phyloP scores from a whole-genome alignment of 1,284 basidiomycete species.

The Vanrija pseudolonga region DNA sequence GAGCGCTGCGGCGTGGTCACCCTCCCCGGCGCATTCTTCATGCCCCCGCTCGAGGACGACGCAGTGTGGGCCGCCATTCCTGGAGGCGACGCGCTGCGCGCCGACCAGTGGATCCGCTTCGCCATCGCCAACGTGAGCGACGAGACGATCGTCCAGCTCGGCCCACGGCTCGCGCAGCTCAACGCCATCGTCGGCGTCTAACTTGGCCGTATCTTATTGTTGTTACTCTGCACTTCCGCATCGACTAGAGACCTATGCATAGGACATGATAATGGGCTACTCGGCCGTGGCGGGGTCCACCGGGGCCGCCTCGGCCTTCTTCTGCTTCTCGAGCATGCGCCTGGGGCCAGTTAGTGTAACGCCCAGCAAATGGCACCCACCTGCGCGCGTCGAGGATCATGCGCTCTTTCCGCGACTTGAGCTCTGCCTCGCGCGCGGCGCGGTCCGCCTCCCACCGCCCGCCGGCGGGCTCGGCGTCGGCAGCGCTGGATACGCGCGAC shows the following conservation, averaged over 20 bases:
- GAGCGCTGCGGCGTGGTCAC: conserved; percentile 62
- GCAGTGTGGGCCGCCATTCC: conserved; percentile 33
- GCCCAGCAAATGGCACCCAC: conserved; percentile 23
- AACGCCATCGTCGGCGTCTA: conserved; percentile 39
- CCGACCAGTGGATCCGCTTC: conserved; percentile 50
- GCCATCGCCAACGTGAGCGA: conserved; percentile 77
- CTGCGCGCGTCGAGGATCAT: conserved; percentile 45
- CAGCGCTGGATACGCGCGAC: conserved; percentile 14
- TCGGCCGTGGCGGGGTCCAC: conserved; percentile 5
- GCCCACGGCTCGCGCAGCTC: conserved; percentile 57
- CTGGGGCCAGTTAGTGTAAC: conserved; percentile 13
- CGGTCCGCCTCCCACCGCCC: conserved; percentile 42
- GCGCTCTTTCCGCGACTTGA: conserved; percentile 43
- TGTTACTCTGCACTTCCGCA: no score
- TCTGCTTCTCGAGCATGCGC: conserved; percentile 39
- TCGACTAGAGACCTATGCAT: background rate
- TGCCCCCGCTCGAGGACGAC: conserved; percentile 35
- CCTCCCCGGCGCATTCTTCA: conserved; percentile 69
- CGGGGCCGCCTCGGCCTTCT: conserved; percentile 31
- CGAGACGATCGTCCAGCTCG: conserved; percentile 59
- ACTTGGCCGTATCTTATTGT: background rate
- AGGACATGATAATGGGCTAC: conserved; percentile 6
- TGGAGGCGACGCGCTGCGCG: conserved; percentile 36
- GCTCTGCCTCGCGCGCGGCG: conserved; percentile 38
- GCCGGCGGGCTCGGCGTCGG: background rate